Base-by-base conservation (phyloP, 176 grass and related monocot genomes). In the Hyparrhenia diplandra region DNA sequence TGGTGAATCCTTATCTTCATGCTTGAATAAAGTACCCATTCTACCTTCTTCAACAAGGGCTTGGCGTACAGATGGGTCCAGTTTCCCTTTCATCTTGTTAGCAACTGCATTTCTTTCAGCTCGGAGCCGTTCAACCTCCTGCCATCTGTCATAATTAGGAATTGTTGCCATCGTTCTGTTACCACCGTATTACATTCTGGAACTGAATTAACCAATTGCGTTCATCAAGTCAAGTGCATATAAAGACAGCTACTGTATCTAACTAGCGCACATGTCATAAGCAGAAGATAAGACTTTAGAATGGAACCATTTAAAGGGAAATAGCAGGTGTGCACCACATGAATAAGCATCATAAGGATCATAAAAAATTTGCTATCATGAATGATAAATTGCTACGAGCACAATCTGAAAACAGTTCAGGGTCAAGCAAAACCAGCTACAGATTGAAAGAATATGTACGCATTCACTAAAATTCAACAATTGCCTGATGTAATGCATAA, bases 61-160 rank as follows among this genome's bases (percentile, higher is more conserved):
- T 82, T 95, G 88, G 51, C 92, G 95, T 36, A 95, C 82, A 77
- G 86, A 93, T 78, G 87, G 84, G 27, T 95, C 95, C 27, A 95
- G 75, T 85, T 98, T 98, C 55, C 88, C 88, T 93, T 95, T 98
- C 92, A 98, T 98, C 82, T 95, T 98, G 41, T 90, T 95, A 76
- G 95, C 90, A 80, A 98, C 88, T 8, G 82, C 70, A 88, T 98
- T 98, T 86, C 95, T 90, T 84, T 98, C 92, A 88, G 90, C 92
- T 78, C 92, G 86, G 49, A 98, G 92, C 25, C 79, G 65, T 89
- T 98, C 95, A 57, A 98, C 95, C 72, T 98, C 95, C 95, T 98
- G 95, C 42, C 88, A 95, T 98, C 90, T 93, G 86, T 84, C 61
- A 84, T 79, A 87, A 98, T 98, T 93, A 98, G 88, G 86, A 89